phyloP scores from a whole-genome alignment of 2,329 filamentous ascomycete genomes.

The Phoma herbarum region DNA sequence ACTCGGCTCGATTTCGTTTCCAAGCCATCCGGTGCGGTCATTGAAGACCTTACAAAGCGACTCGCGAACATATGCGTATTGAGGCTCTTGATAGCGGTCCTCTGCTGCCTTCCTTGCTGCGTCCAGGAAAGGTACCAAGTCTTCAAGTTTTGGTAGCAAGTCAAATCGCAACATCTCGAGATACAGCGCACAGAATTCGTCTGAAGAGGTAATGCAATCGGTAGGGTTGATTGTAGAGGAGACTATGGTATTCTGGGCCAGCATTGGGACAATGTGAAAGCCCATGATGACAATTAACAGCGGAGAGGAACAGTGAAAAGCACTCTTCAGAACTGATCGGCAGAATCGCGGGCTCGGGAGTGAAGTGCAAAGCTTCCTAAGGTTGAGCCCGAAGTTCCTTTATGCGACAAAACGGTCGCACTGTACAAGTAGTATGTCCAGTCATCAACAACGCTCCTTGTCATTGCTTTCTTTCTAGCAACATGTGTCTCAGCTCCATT shows the following conservation, averaged over 20 bases:
- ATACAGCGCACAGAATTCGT: neutral
- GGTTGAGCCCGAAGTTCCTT: neutral
- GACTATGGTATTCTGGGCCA: neutral
- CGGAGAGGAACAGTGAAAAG: neutral
- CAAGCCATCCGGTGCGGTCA: neutral
- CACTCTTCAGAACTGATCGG: neutral
- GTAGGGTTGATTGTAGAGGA: neutral
- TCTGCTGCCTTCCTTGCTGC: neutral
- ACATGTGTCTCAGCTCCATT: neutral
- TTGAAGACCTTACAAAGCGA: neutral
- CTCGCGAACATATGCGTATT: neutral
- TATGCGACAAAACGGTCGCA: neutral
- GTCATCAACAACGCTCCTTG: neutral
- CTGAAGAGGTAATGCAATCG: neutral
- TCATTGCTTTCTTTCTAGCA: neutral
- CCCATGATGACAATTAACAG: neutral
- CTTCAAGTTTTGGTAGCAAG: neutral
- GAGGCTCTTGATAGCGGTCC: neutral
- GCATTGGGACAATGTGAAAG: neutral
- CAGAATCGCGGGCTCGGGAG: neutral
- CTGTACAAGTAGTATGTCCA: neutral
- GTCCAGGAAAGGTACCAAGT: neutral
- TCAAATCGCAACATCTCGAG: neutral
- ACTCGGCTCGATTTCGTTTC: neutral
- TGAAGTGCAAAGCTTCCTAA: neutral